Evolutionary conservation across 2,329 filamentous ascomycete species (phyloP).

Genomic region (Beauveria sp.): DNA sequence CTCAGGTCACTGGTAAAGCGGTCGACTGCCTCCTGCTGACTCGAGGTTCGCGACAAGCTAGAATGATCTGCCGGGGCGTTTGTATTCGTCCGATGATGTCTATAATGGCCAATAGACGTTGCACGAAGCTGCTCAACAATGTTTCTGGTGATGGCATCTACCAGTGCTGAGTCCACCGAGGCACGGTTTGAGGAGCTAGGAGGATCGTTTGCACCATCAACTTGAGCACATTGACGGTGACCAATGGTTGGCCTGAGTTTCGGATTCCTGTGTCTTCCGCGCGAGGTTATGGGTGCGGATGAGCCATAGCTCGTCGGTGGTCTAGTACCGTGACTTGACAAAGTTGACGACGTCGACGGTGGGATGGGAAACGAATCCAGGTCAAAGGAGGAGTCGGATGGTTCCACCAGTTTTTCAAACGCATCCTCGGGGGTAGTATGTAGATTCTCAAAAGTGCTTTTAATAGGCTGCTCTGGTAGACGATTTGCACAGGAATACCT

Average conservation of each 20-base stretch:
- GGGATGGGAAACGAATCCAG: constrained; percentile 19
- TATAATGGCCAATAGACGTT: constrained; percentile 23
- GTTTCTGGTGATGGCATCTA: constrained; percentile 37
- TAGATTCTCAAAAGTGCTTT: neutral
- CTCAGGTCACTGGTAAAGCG: constrained; percentile 26
- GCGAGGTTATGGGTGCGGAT: neutral
- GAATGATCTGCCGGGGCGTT: neutral
- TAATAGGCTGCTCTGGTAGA: neutral
- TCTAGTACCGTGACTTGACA: neutral
- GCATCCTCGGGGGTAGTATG: constrained; percentile 1
- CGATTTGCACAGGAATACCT: neutral
- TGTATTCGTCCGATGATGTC: neutral
- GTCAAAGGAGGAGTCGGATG: constrained; percentile 17
- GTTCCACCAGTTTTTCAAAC: neutral
- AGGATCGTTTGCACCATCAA: constrained; percentile 4
- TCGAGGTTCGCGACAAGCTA: constrained; percentile 34
- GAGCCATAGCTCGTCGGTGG: neutral
- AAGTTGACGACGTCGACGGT: constrained; percentile 11
- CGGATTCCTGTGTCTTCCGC: neutral
- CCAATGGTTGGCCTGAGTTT: neutral
- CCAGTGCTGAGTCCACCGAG: constrained; percentile 31
- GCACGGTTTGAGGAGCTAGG: constrained; percentile 21
- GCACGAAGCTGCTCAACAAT: constrained; percentile 38
- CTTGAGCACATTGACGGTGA: neutral
- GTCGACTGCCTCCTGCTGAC: constrained; percentile 34